Base-by-base conservation (phyloP, 805 yeast genomes). In the Phaffomyces thermotolerans region DNA sequence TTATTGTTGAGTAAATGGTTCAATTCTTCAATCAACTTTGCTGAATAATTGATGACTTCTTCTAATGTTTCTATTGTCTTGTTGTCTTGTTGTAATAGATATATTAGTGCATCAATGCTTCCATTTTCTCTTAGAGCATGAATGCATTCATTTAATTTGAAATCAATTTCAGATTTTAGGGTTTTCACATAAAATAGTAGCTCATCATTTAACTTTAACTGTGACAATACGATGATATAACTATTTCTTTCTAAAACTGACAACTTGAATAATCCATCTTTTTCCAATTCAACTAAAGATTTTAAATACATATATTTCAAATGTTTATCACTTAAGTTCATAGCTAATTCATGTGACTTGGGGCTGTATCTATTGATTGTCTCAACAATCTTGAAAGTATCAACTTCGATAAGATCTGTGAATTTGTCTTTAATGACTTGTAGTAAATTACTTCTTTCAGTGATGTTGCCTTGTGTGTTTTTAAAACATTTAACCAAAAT, bases 361-460 rank as follows among this genome's bases (percentile, higher is more conserved):
- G 60, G 60, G 5, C 39, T 36, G 22, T 49, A 52, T 24, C 36
- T 43, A 41, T 56, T 67, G 51, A 44, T 59, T 40, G 52, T 61
- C 57, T 32, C 50, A 34, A 18, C 58, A 45, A 43, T 59, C 51
- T 53, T 58, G 36, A 29, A 52, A 1, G 64, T 57, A 25, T 66
- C 57, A 14, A 51, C 46, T 17, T 59, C 65, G 31, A 52, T 56
- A n/a, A 65, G 40, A 2, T 58, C 51, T 2, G 40, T 15, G 42
- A 53, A 43, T 14, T 50, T 43, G 0, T 46, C 25, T 15, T 39
- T 35, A 9, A 56, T 47, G 15, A 59, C 52, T 3, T 43, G 44
- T 10, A 50, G 44, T 18, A 55, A 44, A 8, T 40, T 42, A 5
- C 9, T 34, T 47, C 57, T 46, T 18, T 56, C 60, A 18, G 44